Conservation (phyloP, 139 green algal species). For the Volvox reticuliferus region DNA sequence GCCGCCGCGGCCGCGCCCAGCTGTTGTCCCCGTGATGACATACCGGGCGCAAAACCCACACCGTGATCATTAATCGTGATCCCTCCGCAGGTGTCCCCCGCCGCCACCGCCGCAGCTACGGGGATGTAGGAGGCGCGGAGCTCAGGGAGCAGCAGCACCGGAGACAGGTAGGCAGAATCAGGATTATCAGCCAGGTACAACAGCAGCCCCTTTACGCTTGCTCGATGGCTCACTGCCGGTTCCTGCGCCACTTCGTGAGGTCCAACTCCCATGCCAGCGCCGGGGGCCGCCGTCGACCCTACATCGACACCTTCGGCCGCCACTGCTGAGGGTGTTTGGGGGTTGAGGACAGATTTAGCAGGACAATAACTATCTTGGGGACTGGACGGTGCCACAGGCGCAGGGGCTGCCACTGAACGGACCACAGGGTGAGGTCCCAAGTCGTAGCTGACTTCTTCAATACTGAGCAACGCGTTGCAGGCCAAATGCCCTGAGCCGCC, state of each 20-base stretch:
- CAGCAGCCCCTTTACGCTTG: not conserved
- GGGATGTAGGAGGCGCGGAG: not conserved
- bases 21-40: not conserved
- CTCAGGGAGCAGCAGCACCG: constrained; percentile 23
- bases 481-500: not conserved
- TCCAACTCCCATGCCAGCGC: no score
- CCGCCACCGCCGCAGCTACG: not conserved
- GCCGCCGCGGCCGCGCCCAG: not conserved
- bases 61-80: no score
- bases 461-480: constrained; percentile 29
- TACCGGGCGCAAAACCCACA: no score
- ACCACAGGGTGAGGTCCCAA: not conserved
- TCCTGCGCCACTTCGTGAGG: no score
- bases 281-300: not conserved
- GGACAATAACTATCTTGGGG: no score
- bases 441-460: not conserved
- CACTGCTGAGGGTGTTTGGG: not conserved
- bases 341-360: no score
- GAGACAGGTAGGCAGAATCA: constrained; percentile 46
- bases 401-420: not conserved
- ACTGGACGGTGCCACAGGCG: not conserved
- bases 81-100: no score
- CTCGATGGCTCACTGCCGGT: not conserved
- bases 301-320: not conserved
- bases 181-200: constrained; percentile 34